phyloP scores from a whole-genome alignment of 108 stramenopile species.

The Cylindrotheca fusiformis region DNA sequence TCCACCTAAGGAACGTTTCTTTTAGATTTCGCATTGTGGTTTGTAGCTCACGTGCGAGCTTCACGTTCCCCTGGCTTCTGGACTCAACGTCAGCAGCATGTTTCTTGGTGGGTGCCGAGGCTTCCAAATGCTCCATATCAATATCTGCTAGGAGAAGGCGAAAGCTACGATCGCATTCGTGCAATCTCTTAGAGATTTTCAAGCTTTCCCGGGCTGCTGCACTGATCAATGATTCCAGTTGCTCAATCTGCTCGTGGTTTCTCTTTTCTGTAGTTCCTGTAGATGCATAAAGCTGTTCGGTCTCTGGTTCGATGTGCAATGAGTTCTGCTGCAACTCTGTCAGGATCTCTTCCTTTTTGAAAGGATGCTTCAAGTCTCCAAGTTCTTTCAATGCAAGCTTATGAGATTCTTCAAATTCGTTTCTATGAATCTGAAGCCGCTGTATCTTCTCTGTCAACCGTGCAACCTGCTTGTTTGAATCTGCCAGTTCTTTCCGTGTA shows the following conservation, averaged over 20 bases:
- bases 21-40: not conserved
- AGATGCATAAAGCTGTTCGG: not conserved
- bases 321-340: too few relatives aligned
- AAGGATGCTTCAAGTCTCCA: too few relatives aligned
- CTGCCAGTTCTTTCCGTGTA: too few relatives aligned
- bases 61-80: not conserved
- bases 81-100: not conserved
- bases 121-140: not conserved
- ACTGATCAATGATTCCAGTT: not conserved
- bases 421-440: too few relatives aligned
- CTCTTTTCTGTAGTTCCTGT: not conserved
- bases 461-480: too few relatives aligned
- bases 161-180: not conserved
- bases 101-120: not conserved
- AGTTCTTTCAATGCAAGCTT: too few relatives aligned
- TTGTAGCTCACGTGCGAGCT: not conserved
- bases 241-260: not conserved
- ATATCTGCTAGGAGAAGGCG: not conserved
- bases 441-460: too few relatives aligned
- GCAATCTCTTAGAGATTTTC: not conserved
- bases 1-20: not conserved
- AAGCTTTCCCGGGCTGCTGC: not conserved
- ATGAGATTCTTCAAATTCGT: too few relatives aligned
- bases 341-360: too few relatives aligned
- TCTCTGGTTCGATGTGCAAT: not conserved